Evolutionary conservation across 2,329 filamentous ascomycete genomes (phyloP).

Genomic region (Nothophaeocryptopus gaeumannii): DNA sequence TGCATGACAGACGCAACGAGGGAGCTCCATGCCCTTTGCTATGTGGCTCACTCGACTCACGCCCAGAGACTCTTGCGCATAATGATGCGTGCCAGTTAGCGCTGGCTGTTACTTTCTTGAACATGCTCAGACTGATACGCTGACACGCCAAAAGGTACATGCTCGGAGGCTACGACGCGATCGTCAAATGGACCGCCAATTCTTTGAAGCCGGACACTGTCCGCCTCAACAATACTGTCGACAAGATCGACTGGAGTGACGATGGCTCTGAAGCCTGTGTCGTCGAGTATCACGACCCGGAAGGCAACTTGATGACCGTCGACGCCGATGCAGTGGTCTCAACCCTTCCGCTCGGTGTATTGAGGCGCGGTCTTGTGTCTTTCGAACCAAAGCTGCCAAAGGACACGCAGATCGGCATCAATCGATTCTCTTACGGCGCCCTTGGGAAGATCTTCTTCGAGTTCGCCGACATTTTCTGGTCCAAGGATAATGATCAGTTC

Average conservation of each 20-base stretch:
- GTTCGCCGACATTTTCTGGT: conserved; percentile 45
- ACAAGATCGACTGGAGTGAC: conserved; percentile 40
- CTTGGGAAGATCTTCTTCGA: conserved; percentile 47
- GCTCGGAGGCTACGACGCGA: conserved; percentile 47
- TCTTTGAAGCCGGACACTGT: conserved; percentile 39
- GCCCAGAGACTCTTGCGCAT: too few species aligned
- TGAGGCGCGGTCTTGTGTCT: conserved; percentile 40
- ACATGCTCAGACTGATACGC: background rate
- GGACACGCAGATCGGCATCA: conserved; percentile 38
- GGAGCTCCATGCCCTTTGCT: too few species aligned
- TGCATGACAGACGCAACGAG: too few species aligned
- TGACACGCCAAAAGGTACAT: conserved; percentile 33
- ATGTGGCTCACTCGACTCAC: too few species aligned
- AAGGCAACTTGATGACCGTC: conserved; percentile 28
- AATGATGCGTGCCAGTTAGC: too few species aligned
- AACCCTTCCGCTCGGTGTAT: conserved; percentile 41
- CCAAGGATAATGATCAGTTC: conserved; percentile 47
- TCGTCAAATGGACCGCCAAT: conserved; percentile 43
- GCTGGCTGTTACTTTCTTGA: too few species aligned
- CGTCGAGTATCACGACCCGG: conserved; percentile 26
- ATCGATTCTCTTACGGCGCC: conserved; percentile 42
- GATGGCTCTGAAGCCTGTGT: conserved; percentile 27
- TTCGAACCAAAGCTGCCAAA: conserved; percentile 40
- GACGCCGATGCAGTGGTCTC: conserved; percentile 41
- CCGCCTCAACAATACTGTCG: conserved; percentile 40